Evolutionary conservation across 306 rosid genomes (phyloP).

Genomic region (Bauhinia variegata): DNA sequence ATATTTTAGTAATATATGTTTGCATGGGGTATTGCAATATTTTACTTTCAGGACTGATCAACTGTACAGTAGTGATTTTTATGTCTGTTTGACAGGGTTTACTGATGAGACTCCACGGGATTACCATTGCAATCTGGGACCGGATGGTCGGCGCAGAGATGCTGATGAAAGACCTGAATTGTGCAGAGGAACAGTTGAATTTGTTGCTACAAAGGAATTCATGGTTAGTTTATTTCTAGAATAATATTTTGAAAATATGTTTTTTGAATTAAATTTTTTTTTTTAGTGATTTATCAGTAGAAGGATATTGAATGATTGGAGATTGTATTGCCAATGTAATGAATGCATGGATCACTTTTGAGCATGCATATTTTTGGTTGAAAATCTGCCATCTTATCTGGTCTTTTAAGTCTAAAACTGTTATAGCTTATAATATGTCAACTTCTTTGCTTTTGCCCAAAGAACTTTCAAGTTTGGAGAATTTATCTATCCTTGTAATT

Average conservation of each 20-base stretch:
- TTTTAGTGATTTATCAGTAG: slow-evolving; percentile 17
- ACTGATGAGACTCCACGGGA: slow-evolving; percentile 98
- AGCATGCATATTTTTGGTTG: slow-evolving; percentile 6
- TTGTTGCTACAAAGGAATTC: slow-evolving; percentile 91
- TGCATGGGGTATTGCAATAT: not conserved
- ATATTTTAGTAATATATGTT: not conserved
- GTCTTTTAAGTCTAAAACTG: not conserved
- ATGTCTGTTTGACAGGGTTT: slow-evolving; percentile 66
- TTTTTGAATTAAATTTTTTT: slow-evolving; percentile 24
- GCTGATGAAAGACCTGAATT: slow-evolving; percentile 96
- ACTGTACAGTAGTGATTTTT: slow-evolving; percentile 16
- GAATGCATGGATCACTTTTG: no score
- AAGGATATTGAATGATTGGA: slow-evolving; percentile 12
- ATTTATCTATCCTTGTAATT: not conserved
- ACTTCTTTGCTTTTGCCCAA: not conserved
- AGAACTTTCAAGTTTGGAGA: not conserved
- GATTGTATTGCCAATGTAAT: not conserved
- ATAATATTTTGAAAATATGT: slow-evolving; percentile 1
- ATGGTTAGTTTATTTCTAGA: slow-evolving; percentile 68
- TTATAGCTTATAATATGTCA: not conserved
- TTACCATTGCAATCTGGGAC: slow-evolving; percentile 98
- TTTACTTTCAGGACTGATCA: slow-evolving; percentile 4
- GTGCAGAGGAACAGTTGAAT: slow-evolving; percentile 97
- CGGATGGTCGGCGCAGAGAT: slow-evolving; percentile 98
- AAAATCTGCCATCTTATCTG: not conserved